Evolutionary conservation across 176 grass and related monocot genomes (phyloP).

Genomic region (Bothriochloa decipiens): DNA sequence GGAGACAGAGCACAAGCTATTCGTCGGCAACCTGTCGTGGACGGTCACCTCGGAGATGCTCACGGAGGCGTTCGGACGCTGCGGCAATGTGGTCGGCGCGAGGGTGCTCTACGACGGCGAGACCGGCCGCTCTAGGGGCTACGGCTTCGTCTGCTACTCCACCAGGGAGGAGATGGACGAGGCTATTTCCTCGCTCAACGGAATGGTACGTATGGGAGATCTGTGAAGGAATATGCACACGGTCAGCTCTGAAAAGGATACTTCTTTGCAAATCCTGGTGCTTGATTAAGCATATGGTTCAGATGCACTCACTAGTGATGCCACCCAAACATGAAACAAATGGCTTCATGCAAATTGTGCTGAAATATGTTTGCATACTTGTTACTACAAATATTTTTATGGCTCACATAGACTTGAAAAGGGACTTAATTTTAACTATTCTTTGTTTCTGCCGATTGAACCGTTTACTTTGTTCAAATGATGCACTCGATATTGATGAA

Average conservation of each 20-base stretch:
- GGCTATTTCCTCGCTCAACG: constrained; percentile 69
- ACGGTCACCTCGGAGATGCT: constrained; percentile 74
- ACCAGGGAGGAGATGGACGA: constrained; percentile 89
- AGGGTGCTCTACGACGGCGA: constrained; percentile 87
- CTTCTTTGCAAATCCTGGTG: too few species aligned
- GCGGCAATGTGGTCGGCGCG: constrained; percentile 73
- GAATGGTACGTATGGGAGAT: constrained; percentile 46
- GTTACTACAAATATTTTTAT: too few species aligned
- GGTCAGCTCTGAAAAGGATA: too few species aligned
- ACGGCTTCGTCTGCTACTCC: constrained; percentile 89
- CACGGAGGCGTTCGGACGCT: constrained; percentile 55
- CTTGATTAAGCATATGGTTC: too few species aligned
- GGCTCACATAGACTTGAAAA: too few species aligned
- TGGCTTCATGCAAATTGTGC: background rate
- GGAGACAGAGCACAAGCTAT: constrained; percentile 83
- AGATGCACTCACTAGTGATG: background rate
- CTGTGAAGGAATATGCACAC: too few species aligned
- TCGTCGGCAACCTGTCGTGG: constrained; percentile 92
- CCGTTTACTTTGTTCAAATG: background rate
- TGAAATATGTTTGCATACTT: background rate
- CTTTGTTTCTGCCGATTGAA: background rate
- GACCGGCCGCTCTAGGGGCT: constrained; percentile 72
- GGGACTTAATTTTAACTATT: too few species aligned
- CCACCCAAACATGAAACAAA: background rate
- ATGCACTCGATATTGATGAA: background rate